A percentile compares a stretch with the other conserved stretches of the same genome.
Conservation (phyloP, 495 filamentous ascomycete species). For the Tuber umbilicatum region DNA sequence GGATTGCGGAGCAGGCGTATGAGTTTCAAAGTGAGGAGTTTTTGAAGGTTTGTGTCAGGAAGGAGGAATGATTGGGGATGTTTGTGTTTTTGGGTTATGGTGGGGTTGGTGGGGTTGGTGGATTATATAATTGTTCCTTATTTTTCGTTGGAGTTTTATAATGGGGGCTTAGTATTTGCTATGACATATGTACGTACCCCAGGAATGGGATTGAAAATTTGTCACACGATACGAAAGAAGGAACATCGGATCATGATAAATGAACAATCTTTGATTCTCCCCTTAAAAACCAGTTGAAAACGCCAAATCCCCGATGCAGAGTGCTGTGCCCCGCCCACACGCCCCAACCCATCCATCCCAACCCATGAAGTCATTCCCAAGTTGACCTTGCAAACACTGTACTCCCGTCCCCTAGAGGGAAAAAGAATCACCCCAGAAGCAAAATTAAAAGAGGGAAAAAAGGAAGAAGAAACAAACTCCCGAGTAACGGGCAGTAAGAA, state of each 20-base stretch:
- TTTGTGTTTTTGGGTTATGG: background rate
- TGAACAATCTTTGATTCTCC: background rate
- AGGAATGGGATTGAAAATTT: background rate
- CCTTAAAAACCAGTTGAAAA: background rate
- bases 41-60: background rate
- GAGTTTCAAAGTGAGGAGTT: conserved; percentile 5
- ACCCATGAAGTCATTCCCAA: background rate
- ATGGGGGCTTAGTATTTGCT: background rate
- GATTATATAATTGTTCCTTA: background rate
- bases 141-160: background rate
- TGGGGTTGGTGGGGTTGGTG: background rate
- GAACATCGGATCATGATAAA: background rate
- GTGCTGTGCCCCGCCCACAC: background rate
- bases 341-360: background rate
- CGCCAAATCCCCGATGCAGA: background rate
- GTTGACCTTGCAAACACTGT: background rate
- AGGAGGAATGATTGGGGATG: background rate
- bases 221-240: background rate
- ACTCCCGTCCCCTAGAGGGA: background rate
- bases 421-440: background rate
- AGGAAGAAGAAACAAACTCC: background rate
- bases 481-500: background rate
- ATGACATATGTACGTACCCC: background rate
- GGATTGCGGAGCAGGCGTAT: background rate
- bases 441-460: background rate